These are phyloP conservation scores for Corchorus capsularis DNA, from an alignment of 345 rosid genomes.

Conservation along the genomic window DNA sequence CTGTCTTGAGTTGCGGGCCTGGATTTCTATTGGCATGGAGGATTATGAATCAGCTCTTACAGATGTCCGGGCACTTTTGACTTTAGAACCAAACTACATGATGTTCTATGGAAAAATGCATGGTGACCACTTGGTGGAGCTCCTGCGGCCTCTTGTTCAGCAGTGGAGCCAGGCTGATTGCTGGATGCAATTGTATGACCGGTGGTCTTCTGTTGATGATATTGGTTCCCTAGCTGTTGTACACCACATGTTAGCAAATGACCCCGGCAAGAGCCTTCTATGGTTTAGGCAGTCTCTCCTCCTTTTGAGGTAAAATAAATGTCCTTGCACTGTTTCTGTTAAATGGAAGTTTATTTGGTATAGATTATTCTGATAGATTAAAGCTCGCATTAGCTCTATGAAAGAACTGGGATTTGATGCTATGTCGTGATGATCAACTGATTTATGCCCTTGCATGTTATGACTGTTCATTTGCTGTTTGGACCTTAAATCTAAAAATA, in stretches of 20 bases:
- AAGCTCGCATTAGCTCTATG: conserved; percentile 1
- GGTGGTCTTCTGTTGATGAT: conserved; percentile 96
- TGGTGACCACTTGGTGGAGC: conserved; percentile 72
- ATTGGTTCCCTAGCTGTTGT: conserved; percentile 93
- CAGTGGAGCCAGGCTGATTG: conserved; percentile 89
- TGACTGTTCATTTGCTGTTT: not conserved
- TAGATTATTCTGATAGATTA: not conserved
- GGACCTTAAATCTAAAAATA: conserved; percentile 1
- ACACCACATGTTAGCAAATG: conserved; percentile 85
- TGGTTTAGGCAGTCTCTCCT: conserved; percentile 94
- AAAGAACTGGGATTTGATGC: not conserved
- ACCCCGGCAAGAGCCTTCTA: conserved; percentile 85
- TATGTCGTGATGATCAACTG: not conserved
- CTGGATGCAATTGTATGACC: conserved; percentile 94
- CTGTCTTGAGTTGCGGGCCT: conserved; percentile 87
- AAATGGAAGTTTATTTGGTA: not conserved
- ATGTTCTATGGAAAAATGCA: conserved; percentile 70
- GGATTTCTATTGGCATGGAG: conserved; percentile 74
- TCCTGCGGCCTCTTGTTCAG: conserved; percentile 69
- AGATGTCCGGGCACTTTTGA: conserved; percentile 81
- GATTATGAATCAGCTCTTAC: conserved; percentile 81
- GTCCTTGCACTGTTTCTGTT: conserved; percentile 4
- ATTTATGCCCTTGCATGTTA: not conserved
- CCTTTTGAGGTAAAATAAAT: conserved; percentile 60
- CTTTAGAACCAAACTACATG: conserved; percentile 79